These are phyloP conservation scores for Phellopilus nigrolimitatus DNA, from an alignment of 1,284 basidiomycete genomes.

Conservation along the genomic window DNA sequence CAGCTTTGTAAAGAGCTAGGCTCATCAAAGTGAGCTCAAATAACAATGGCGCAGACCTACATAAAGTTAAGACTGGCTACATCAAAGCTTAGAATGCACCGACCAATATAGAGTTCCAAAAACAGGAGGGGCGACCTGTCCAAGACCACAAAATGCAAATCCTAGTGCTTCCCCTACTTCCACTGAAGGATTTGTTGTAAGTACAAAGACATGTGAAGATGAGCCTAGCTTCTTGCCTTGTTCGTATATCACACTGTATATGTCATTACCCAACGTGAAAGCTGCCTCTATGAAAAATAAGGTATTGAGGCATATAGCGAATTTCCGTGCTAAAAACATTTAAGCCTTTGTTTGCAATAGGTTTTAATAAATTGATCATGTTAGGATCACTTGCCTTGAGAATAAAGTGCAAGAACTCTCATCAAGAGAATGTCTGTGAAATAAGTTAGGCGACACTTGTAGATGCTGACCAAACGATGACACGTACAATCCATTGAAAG, in stretches of 20 bases:
- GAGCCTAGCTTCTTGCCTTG: background rate
- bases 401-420: conserved; percentile 1
- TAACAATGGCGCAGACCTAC: background rate
- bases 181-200: background rate
- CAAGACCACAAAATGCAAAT: background rate
- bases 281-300: background rate
- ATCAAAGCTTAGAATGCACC: background rate
- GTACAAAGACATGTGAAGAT: background rate
- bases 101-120: background rate
- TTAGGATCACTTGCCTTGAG: background rate
- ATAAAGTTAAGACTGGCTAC: background rate
- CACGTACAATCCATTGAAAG: background rate
- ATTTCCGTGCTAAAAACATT: background rate
- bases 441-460: background rate
- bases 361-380: background rate
- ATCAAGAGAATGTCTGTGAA: conserved; percentile 1
- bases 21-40: background rate
- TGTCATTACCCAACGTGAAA: background rate
- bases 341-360: background rate
- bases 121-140: background rate
- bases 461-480: background rate
- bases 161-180: background rate
- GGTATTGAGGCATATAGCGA: background rate
- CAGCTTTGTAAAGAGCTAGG: background rate
- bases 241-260: background rate